These are phyloP conservation scores for Lobosporangium transversale DNA, from an alignment of 192 early-diverging fungal species.

Conservation along the genomic window DNA sequence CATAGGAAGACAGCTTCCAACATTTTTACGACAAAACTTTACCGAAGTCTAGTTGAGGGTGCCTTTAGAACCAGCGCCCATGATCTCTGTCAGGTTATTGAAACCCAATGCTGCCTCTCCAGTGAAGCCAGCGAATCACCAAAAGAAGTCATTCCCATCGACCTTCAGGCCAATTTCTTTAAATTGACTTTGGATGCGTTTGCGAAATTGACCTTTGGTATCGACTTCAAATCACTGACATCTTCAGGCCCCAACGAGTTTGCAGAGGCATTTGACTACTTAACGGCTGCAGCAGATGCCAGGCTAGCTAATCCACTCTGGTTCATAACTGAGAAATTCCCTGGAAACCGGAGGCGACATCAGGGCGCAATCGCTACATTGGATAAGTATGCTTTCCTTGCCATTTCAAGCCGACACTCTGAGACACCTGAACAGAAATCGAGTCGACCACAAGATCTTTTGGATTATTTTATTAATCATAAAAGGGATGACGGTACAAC, in stretches of 20 bases:
- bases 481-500: constrained; percentile 49
- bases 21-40: constrained; percentile 43
- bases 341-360: constrained; percentile 10
- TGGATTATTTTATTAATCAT: constrained; percentile 57
- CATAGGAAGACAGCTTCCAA: constrained; percentile 60
- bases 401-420: constrained; percentile 26
- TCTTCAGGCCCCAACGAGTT: constrained; percentile 33
- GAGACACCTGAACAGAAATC: constrained; percentile 19
- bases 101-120: no score
- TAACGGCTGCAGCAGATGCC: constrained; percentile 39
- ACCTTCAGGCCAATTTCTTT: constrained; percentile 58
- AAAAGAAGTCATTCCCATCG: constrained; percentile 31
- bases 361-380: constrained; percentile 13
- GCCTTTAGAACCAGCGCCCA: constrained; percentile 19
- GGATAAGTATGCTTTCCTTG: constrained; percentile 38
- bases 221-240: constrained; percentile 25
- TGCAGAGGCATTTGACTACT: constrained; percentile 63
- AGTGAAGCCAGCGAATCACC: no score
- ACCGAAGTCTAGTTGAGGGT: constrained; percentile 33
- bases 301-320: constrained; percentile 45
- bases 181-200: constrained; percentile 55
- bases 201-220: constrained; percentile 49
- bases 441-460: constrained; percentile 34
- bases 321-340: constrained; percentile 48
- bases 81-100: constrained; percentile 21